Conservation (phyloP, 306 rosid genomes). For the Trifolium repens region DNA sequence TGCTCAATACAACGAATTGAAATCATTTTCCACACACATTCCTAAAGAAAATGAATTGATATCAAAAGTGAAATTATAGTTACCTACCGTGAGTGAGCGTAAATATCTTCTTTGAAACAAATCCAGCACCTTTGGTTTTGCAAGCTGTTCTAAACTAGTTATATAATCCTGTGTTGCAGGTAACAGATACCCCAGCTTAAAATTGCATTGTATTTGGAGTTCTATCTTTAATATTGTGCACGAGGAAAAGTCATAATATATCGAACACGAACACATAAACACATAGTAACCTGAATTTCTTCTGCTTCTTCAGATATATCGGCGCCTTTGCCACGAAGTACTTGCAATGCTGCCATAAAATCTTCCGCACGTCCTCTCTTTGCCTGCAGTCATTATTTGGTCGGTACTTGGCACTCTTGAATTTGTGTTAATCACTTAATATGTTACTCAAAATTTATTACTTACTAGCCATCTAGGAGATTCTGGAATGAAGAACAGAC, state of each 20-base stretch:
- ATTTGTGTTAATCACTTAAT: background rate
- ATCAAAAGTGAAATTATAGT: background rate
- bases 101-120: conserved; percentile 80
- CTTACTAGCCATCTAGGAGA: conserved; percentile 99
- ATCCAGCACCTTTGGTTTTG: conserved; percentile 74
- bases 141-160: conserved; percentile 65
- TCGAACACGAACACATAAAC: background rate
- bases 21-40: background rate
- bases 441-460: conserved; percentile 8
- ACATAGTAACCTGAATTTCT: conserved; percentile 74
- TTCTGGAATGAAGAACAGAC: conserved; percentile 90
- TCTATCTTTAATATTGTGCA: background rate
- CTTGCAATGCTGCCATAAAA: conserved; percentile 65
- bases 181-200: background rate
- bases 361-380: conserved; percentile 64
- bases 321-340: conserved; percentile 77
- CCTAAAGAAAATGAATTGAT: conserved; percentile 25
- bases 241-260: conserved; percentile 10
- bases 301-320: conserved; percentile 73
- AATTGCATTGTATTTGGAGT: background rate
- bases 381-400: conserved; percentile 58
- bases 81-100: conserved; percentile 68
- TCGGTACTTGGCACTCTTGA: background rate
- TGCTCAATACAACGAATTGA: background rate
- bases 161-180: conserved; percentile 68